Evolutionary conservation across 2,329 filamentous ascomycete genomes (phyloP).

Genomic region (Trichoderma gracile): DNA sequence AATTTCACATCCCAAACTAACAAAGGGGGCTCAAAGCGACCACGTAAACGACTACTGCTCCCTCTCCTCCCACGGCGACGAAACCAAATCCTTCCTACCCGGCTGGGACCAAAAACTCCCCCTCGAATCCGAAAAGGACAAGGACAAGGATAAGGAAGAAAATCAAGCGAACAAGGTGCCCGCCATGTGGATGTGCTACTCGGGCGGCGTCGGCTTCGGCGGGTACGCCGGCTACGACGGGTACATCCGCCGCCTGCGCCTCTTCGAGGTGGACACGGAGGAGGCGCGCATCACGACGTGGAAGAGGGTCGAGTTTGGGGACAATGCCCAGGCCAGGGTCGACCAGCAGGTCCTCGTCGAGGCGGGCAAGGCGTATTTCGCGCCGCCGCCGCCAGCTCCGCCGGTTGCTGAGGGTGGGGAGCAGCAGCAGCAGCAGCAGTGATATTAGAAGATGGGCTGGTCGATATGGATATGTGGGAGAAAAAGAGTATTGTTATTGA

Average conservation of each 20-base stretch:
- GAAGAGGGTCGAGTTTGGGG: conserved; percentile 77
- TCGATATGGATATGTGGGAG: neutral
- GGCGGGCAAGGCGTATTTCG: conserved; percentile 45
- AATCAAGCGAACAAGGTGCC: conserved; percentile 51
- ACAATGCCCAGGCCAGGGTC: conserved; percentile 49
- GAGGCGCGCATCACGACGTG: conserved; percentile 86
- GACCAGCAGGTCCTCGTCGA: conserved; percentile 69
- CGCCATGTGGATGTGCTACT: conserved; percentile 97
- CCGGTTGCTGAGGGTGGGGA: neutral
- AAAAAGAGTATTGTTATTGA: neutral
- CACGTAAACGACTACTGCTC: conserved; percentile 97
- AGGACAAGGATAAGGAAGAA: conserved; percentile 38
- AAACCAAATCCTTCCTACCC: conserved; percentile 25
- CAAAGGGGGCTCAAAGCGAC: conserved; percentile 56
- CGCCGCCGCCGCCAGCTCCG: neutral
- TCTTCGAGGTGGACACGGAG: conserved; percentile 94
- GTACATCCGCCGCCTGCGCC: conserved; percentile 77
- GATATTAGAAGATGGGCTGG: neutral
- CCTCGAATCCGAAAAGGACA: conserved; percentile 33
- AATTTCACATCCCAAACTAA: neutral
- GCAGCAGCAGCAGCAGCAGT: conserved; percentile 2
- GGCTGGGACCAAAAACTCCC: conserved; percentile 28
- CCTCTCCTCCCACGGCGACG: conserved; percentile 52
- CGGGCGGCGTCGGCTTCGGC: conserved; percentile 85
- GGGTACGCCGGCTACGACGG: conserved; percentile 91